phyloP scores from a whole-genome alignment of 2,329 filamentous ascomycete species.

The Fonsecaea erecta region DNA sequence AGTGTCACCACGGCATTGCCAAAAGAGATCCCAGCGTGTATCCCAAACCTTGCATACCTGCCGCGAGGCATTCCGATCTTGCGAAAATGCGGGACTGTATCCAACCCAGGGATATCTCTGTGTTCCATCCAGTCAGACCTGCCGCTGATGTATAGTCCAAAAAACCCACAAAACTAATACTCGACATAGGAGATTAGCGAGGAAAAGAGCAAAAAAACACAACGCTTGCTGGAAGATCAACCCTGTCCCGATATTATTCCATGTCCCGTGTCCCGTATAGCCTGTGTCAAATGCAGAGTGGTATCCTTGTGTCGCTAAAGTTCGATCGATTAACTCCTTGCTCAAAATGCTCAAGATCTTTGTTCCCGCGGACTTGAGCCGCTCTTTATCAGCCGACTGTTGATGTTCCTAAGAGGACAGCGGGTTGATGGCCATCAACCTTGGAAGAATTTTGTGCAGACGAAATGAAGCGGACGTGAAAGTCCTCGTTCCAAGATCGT shows the following conservation, averaged over 20 bases:
- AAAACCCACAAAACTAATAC: slow-evolving; percentile 29
- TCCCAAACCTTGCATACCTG: slow-evolving; percentile 50
- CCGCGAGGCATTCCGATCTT: slow-evolving; percentile 57
- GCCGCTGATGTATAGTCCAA: slow-evolving; percentile 42
- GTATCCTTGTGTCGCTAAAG: slow-evolving; percentile 52
- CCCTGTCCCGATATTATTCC: slow-evolving; percentile 45
- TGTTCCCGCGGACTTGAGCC: slow-evolving; percentile 41
- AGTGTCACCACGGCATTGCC: slow-evolving; percentile 40
- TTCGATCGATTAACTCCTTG: slow-evolving; percentile 43
- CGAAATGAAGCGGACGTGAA: slow-evolving; percentile 53
- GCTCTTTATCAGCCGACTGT: slow-evolving; percentile 7
- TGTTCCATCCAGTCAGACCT: slow-evolving; percentile 52
- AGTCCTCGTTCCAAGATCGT: slow-evolving; percentile 64
- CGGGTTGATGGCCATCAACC: slow-evolving; percentile 13
- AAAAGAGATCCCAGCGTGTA: slow-evolving; percentile 42
- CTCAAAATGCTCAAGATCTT: slow-evolving; percentile 44
- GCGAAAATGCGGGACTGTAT: slow-evolving; percentile 50
- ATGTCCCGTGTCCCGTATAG: slow-evolving; percentile 31
- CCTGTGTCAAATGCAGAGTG: slow-evolving; percentile 46
- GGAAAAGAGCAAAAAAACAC: slow-evolving; percentile 42
- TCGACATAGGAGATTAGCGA: slow-evolving; percentile 34
- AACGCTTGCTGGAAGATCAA: slow-evolving; percentile 58
- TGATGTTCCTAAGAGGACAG: neutral
- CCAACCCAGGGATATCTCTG: slow-evolving; percentile 43
- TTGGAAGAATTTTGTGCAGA: slow-evolving; percentile 48